Evolutionary conservation across 2,329 filamentous ascomycete genomes (phyloP), one percentile per base, ranked within the genome.

Genomic region (Escovopsis sp.): DNA sequence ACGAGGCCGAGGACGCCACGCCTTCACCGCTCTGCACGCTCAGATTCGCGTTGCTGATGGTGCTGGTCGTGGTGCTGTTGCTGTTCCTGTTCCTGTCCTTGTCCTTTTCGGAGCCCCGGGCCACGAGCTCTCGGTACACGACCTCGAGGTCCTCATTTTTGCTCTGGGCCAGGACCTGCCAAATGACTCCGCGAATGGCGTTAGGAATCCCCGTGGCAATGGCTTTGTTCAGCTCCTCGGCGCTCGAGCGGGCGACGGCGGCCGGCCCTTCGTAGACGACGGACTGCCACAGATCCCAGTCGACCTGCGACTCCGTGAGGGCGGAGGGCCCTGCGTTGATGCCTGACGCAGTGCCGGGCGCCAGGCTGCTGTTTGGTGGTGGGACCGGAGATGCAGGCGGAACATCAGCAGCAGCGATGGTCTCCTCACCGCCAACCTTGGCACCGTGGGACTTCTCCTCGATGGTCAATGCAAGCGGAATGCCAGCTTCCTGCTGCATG

Each of bases 281-380:
- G 23, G 83, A 78, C 58, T 98, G 89, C 91, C 91, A 98, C 34
- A 98, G 66, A 60, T 98, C 91, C 91, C 91, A 98, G 57, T 98
- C 87, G n/a, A 98, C 91, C 23, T 85, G 80, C 12, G 70, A 68
- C 54, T 88, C 84, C 12, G 66, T 64, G 48, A 80, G 71, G 19
- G 79, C 77, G 3, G 85, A 80, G 8, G 82, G 83, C 1, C 84
- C 84, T 19, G 80, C 78, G 23, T 80, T 80, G 36, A 88, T 77
- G 6, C 89, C 88, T 10, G 85, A 80, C 7, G 82, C 86, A 2
- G 88, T 95, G 2, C 88, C 88, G 0, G 88, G 88, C 1, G 86
- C 80, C 37, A 95, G 67, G 44, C 72, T 77, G 4, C 73, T 70
- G 51, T 85, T 85, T 12, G 85, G 72, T 3, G 74, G 65, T 7